These are phyloP conservation scores for Geotrichum restrictum DNA, from an alignment of 1,139 yeast genomes.

Conservation along the genomic window DNA sequence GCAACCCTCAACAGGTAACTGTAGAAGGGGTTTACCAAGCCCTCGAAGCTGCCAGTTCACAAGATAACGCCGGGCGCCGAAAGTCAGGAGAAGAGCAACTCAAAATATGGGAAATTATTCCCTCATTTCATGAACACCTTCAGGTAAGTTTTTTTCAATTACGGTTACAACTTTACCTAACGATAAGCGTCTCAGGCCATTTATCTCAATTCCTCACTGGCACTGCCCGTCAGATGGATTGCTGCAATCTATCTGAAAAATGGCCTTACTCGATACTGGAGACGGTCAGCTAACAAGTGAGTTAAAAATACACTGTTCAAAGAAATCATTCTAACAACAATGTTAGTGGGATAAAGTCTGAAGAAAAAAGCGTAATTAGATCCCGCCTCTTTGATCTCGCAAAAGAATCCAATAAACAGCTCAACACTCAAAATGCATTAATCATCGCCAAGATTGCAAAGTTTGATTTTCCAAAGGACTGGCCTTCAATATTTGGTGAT, in stretches of 20 bases:
- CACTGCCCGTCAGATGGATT: constrained; percentile 73
- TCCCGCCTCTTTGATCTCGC: constrained; percentile 55
- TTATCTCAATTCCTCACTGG: constrained; percentile 55
- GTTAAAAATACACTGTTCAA: constrained; percentile 15
- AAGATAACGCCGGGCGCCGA: constrained; percentile 47
- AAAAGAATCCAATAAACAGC: constrained; percentile 67
- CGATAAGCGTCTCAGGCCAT: constrained; percentile 36
- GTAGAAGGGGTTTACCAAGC: constrained; percentile 25
- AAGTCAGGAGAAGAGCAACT: constrained; percentile 65
- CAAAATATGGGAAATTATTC: constrained; percentile 59
- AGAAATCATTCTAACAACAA: neutral
- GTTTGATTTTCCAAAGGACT: constrained; percentile 78
- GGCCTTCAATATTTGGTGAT: constrained; percentile 77
- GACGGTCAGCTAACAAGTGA: constrained; percentile 50
- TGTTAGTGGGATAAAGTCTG: constrained; percentile 51
- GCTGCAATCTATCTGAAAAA: constrained; percentile 85
- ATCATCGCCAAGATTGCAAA: constrained; percentile 74
- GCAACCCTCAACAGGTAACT: constrained; percentile 2
- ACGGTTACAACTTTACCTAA: neutral
- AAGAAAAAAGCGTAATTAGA: constrained; percentile 66
- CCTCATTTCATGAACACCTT: constrained; percentile 56
- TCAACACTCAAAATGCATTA: constrained; percentile 78
- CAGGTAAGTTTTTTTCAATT: constrained; percentile 42
- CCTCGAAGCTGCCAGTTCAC: constrained; percentile 52
- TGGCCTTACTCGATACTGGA: constrained; percentile 81